phyloP scores from a whole-genome alignment of 352 stramenopile species.

The Blastocystis sp. region DNA sequence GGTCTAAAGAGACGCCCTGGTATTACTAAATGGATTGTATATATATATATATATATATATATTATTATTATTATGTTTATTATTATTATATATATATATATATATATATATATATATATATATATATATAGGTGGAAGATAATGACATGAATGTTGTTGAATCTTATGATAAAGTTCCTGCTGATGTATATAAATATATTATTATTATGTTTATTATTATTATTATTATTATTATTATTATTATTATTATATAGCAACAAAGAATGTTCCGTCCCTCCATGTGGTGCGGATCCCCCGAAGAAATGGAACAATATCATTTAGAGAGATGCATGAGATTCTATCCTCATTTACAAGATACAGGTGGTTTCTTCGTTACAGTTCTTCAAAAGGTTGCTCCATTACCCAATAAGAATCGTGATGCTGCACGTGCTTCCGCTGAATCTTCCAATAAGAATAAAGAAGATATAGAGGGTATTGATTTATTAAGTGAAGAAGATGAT shows the following conservation, averaged over 20 bases:
- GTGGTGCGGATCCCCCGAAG: constrained; percentile 48
- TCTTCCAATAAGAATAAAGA: background rate
- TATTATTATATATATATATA: no score
- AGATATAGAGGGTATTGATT: background rate
- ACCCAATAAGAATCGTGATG: background rate
- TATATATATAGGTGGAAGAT: background rate
- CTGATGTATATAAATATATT: no score
- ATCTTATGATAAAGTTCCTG: no score
- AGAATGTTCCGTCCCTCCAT: no score
- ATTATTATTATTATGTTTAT: no score
- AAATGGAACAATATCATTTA: constrained; percentile 57
- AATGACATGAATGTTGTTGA: constrained; percentile 6
- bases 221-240: no score
- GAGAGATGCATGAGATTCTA: constrained; percentile 81
- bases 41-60: no score
- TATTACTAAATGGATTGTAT: no score
- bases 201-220: no score
- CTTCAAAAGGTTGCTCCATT: constrained; percentile 61
- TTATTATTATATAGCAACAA: no score
- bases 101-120: no score
- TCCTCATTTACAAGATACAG: constrained; percentile 88
- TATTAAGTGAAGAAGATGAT: background rate
- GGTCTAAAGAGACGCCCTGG: no score
- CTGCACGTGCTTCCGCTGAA: background rate
- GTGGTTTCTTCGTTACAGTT: constrained; percentile 93